Conservation (phyloP, 2,329 filamentous ascomycete genomes). For the Sordariomycetes sp. region DNA sequence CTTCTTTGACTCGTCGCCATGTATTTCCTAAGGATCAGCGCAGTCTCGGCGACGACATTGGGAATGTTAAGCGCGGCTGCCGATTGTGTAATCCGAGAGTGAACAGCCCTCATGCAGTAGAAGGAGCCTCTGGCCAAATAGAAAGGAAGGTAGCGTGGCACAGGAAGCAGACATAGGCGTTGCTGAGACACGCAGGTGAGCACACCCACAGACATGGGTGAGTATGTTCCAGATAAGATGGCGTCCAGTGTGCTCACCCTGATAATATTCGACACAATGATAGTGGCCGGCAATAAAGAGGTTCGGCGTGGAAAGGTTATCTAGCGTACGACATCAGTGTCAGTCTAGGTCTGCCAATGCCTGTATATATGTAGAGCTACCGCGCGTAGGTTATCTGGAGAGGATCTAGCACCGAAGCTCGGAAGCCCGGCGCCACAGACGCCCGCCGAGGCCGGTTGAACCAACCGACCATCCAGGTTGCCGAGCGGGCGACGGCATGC, state of each 20-base stretch:
- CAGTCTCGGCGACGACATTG: too few species aligned
- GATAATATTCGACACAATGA: not conserved
- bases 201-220: not conserved
- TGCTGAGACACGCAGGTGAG: not conserved
- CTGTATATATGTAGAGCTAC: too few species aligned
- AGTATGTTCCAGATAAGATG: not conserved
- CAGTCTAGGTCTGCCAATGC: too few species aligned
- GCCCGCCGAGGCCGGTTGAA: not conserved
- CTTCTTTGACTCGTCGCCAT: too few species aligned
- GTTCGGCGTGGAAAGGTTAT: not conserved
- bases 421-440: not conserved
- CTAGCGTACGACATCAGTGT: too few species aligned
- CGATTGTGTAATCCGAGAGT: not conserved
- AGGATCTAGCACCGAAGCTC: not conserved
- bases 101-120: not conserved
- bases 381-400: too few species aligned
- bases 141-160: not conserved
- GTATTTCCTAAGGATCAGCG: too few species aligned
- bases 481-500: not conserved
- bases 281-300: not conserved
- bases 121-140: not conserved
- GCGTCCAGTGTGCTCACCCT: not conserved
- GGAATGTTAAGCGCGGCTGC: too few species aligned
- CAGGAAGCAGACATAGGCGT: not conserved
- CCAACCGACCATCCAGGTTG: not conserved